Evolutionary conservation across 805 yeast species (phyloP), one percentile per base, ranked within the genome.

Genomic region (Starmerella floris): DNA sequence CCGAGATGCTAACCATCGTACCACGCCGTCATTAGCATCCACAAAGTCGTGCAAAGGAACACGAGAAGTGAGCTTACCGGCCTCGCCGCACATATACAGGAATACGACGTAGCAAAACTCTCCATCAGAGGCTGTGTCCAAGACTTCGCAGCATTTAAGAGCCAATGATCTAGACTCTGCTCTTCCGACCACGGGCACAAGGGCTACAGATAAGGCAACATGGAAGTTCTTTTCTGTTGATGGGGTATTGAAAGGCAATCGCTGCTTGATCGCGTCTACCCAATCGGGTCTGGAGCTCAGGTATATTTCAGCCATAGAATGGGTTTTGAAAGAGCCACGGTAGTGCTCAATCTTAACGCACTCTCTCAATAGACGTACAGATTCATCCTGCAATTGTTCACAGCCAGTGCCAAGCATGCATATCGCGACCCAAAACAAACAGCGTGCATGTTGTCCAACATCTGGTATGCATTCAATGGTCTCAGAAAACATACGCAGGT

Each of bases 381-480:
- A 31, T 5, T 39, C 34, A 4, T 3, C 4, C 13, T 28, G 16
- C 9, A 45, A 28, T 2, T 36, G 10, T 10, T 8, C n/a, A 23
- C 35, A 22, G 3, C 40, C 37, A 8, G 49, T 39, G 19, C 41
- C 49, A 4, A 45, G 32, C 3, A 41, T 27, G 4, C 30, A 28
- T 9, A 42, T 21, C 4, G 48, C 41, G 4, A 45, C n/a, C 49
- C 49, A 45, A 23, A 45, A 45, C 19, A 45, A 22, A 17, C 35
- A 37, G n/a, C 25, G 35, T 11, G 35, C 44, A 19, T 35, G 37
- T 3, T n/a, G 30, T 8, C 43, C 39, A 2, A 41, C 9, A 8
- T 43, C 48, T 2, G 49, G 48, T 13, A 45, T 25, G 26, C 49
- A 42, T 22, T 45, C 49, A 15, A 43, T 17, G 2, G 47, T 34